These are phyloP conservation scores for Fusarium citri DNA, from an alignment of 2,329 filamentous ascomycete genomes.

Conservation along the genomic window DNA sequence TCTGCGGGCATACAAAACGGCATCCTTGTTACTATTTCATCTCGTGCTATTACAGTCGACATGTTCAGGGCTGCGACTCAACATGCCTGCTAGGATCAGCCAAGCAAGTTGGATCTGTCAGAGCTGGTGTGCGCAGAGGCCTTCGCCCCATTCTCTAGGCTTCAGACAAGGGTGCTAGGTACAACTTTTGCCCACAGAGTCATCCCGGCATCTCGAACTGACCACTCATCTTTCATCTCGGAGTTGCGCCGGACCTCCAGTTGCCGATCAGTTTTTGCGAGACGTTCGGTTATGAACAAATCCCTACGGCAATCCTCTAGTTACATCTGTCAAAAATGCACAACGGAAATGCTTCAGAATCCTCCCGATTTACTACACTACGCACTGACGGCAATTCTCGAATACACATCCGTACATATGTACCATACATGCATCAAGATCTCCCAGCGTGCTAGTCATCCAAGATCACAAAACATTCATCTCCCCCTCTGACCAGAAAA, in stretches of 20 bases:
- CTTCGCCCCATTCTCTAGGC: slow-evolving; percentile 22
- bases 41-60: slow-evolving; percentile 39
- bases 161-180: slow-evolving; percentile 19
- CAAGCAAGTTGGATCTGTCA: slow-evolving; percentile 33
- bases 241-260: slow-evolving; percentile 34
- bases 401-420: background rate
- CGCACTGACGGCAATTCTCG: slow-evolving; percentile 20
- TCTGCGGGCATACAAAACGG: slow-evolving; percentile 1
- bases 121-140: slow-evolving; percentile 29
- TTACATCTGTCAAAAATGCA: slow-evolving; percentile 38
- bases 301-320: slow-evolving; percentile 40
- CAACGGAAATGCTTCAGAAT: slow-evolving; percentile 30
- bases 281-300: slow-evolving; percentile 34
- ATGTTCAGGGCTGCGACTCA: slow-evolving; percentile 40
- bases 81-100: slow-evolving; percentile 39
- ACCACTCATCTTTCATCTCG: slow-evolving; percentile 35
- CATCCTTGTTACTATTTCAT: slow-evolving; percentile 29
- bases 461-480: background rate
- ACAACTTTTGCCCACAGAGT: slow-evolving; percentile 36
- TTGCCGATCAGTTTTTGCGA: slow-evolving; percentile 29
- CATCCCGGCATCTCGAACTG: slow-evolving; percentile 25
- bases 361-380: slow-evolving; percentile 13
- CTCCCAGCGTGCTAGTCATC: background rate
- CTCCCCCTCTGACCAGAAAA: background rate
- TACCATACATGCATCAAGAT: background rate